Conservation (phyloP, 352 stramenopile genomes). For the Globisporangium nodosum region DNA sequence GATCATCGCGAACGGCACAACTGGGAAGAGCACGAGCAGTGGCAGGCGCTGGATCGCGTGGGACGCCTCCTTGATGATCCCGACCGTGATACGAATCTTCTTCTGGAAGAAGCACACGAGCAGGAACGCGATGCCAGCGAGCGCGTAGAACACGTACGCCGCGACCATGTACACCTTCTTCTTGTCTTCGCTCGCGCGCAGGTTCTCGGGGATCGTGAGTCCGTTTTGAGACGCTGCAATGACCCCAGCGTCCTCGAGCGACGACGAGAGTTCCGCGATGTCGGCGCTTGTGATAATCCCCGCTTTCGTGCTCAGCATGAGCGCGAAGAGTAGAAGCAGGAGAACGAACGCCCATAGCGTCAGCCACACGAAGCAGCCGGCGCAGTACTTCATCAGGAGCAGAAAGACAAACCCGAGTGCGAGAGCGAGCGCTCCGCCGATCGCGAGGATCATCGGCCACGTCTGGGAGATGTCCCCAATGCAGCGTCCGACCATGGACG, state of each 20-base stretch:
- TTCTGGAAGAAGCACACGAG: slow-evolving; percentile 85
- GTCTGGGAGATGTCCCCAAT: slow-evolving; percentile 70
- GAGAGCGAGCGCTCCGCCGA: slow-evolving; percentile 39
- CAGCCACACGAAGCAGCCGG: slow-evolving; percentile 71
- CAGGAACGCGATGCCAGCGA: slow-evolving; percentile 56
- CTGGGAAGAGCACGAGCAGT: slow-evolving; percentile 59
- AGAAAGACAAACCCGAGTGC: slow-evolving; percentile 64
- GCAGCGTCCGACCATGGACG: slow-evolving; percentile 41
- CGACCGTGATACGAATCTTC: slow-evolving; percentile 67
- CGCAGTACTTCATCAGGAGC: slow-evolving; percentile 64
- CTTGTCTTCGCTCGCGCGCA: slow-evolving; percentile 50
- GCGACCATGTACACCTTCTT: slow-evolving; percentile 52
- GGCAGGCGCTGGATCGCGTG: slow-evolving; percentile 52
- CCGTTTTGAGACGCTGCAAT: slow-evolving; percentile 31
- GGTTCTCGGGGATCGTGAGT: slow-evolving; percentile 43
- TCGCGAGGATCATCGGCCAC: slow-evolving; percentile 45
- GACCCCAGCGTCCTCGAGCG: slow-evolving; percentile 30
- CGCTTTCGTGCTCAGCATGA: slow-evolving; percentile 72
- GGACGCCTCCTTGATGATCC: slow-evolving; percentile 77
- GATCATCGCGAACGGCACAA: slow-evolving; percentile 57
- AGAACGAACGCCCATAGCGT: slow-evolving; percentile 62
- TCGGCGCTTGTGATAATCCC: slow-evolving; percentile 52
- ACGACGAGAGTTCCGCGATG: slow-evolving; percentile 34
- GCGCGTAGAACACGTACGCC: slow-evolving; percentile 57
- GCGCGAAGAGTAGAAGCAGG: slow-evolving; percentile 57